Base-by-base conservation (phyloP, 495 filamentous ascomycete species). In the Evansstolkia leycettana region DNA sequence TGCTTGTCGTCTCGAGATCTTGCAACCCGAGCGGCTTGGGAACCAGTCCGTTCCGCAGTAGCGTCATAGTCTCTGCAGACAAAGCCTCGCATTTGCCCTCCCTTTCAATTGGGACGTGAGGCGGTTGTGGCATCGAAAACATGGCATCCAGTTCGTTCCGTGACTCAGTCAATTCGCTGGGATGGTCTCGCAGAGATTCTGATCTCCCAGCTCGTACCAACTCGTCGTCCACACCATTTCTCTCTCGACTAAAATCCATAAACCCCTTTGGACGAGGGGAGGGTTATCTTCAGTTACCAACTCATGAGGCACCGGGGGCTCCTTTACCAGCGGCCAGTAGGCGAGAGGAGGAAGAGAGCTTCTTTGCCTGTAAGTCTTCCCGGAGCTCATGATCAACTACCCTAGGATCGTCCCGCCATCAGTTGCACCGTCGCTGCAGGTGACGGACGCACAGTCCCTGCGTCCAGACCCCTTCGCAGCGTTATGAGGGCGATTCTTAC, bases 61-160 rank as follows among this genome's bases (percentile, higher is more conserved):
- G 38, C 28, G 42, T 34, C 46, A 44, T 48, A n/a, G n/a, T 43
- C 20, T 46, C 46, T 40, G 47, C 50, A 49, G 39, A 45, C 38
- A 42, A 39, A 38, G 16, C 34, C 40, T 44, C 43, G 46, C 42
- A 50, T 45, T 24, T 25, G 37, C 40, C 28, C 41, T 34, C 34
- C 33, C 17, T 18, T 37, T 39, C 36, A 42, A 42, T 52, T 39
- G 44, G 36, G 27, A 39, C 23, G 24, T 25, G 12, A 38, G 28
- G 24, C 27, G 27, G 31, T 5, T 25, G 20, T 23, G 19, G 28
- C 20, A 24, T 38, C 41, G 20, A 41, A 41, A 62, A 38, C 46
- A 98, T 98, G 90, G 84, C 90, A 25, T 87, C 88, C 40, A 66
- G 75, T 38, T 83, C 85, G 7, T 96, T 98, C 62, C 74, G 87